Base-by-base conservation (phyloP, 176 grass and related monocot genomes). In the Phoenix dactylifera region DNA sequence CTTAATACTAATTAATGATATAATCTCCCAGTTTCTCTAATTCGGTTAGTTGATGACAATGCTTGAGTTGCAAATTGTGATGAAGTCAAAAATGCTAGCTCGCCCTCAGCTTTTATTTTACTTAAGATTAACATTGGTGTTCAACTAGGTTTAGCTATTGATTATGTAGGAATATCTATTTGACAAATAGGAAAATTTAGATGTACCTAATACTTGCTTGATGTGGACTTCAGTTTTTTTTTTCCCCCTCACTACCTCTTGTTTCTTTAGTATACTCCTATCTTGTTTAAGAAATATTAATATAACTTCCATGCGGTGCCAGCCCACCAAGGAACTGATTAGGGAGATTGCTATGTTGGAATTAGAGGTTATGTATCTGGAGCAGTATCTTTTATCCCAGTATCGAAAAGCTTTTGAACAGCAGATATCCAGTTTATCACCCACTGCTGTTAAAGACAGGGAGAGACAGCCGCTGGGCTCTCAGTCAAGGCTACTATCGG, bases 351-450 rank as follows among this genome's bases (percentile, higher is more conserved):
- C 87, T 55, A 70, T 98, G 65, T 75, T 92, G 22, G 93, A 98
- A 66, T 83, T 98, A 80, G 87, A 98, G 64, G 87, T 98, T 52
- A 83, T 92, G 70, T 87, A 81, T 66, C 85, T 98, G 81, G 93
- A 98, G 61, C 84, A 78, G 58, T 79, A 92, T 72, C 84, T 98
- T 62, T 73, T 98, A 9, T 78, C 70, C 25, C 76, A 92, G 10
- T 98, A 92, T 55, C 63, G 93, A 10, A 80, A 77, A 67, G 81
- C 93, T 26, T 92, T 98, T 64, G 85, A 84, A 29, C 75, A 88
- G 57, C 77, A 96, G 56, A 32, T 87, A 10, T 60, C 63, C 59
- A 28, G 55, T 73, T 22, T 19, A 16, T 29, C 66, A 51, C 77
- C 75, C 59, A 7, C 63, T 16, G 71, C 20, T n/a, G 74, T 50